Evolutionary conservation across 2,329 filamentous ascomycete genomes (phyloP), one percentile per base, ranked within the genome.

Genomic region (Mycocentrospora acerina): DNA sequence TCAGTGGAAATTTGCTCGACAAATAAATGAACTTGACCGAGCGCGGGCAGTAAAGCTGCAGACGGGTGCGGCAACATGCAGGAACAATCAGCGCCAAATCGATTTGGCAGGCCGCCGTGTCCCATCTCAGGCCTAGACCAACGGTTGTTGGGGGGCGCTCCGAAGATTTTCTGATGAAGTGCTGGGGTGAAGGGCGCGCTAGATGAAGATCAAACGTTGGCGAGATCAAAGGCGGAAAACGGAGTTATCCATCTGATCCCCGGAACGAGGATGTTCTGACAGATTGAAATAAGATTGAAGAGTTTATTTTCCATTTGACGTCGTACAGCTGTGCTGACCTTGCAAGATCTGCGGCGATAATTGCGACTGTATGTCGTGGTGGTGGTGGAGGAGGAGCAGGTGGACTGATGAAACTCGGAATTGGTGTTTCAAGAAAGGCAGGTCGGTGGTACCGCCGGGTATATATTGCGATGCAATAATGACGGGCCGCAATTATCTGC

Each of bases 181-280:
- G 25, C 24, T 29, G 40, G 39, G 44, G 35, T 48, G 16, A 29
- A 36, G 40, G 35, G 45, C 31, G 35, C 53, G 44, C 56, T 57
- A 55, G 46, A 40, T 37, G 58, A 29, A 51, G 51, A 63, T 63
- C 59, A 64, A 61, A 64, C 60, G 42, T 38, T 49, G 43, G 41
- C 50, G 60, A 61, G 43, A 62, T 65, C 53, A 62, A 30, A 43
- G 42, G 44, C 48, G 48, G 39, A 31, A 51, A 51, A 28, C 29
- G 16, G 25, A 18, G 25, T 32, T 14, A 29, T 36, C 39, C 29
- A 40, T 31, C 32, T 37, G 33, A 40, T 40, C 41, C 36, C 40
- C 19, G 5, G 9, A 22, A 22, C 19, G 5, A 9, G 19, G 19
- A 9, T 22, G 5, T 9, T 22, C 19, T 22, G 9, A 22, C 5